A percentile compares a stretch with the other conserved stretches of the same genome.
These are phyloP conservation scores for Sporothrix luriei DNA, from an alignment of 2,329 filamentous ascomycete species.

Conservation along the genomic window DNA sequence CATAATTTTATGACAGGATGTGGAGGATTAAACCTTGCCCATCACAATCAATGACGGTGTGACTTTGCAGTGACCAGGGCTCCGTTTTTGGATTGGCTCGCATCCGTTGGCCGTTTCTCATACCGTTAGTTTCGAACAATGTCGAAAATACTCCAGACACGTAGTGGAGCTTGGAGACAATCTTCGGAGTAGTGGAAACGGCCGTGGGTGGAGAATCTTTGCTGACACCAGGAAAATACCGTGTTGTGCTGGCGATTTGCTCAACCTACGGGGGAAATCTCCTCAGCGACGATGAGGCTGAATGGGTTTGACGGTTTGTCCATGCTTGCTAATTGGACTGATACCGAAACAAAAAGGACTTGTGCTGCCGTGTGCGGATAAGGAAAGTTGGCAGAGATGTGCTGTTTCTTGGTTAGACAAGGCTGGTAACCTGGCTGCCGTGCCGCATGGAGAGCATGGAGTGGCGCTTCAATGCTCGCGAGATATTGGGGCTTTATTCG, in stretches of 20 bases:
- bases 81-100: neutral
- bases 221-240: too few species aligned
- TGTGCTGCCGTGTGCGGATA: neutral
- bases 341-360: neutral
- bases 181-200: too few species aligned
- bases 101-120: neutral
- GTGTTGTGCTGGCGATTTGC: too few species aligned
- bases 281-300: too few species aligned
- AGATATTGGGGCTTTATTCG: neutral
- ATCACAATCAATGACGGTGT: constrained; percentile 21
- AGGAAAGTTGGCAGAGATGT: neutral
- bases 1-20: neutral
- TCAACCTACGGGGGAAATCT: too few species aligned
- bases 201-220: too few species aligned
- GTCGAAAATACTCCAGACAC: too few species aligned
- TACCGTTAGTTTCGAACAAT: neutral
- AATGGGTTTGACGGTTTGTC: too few species aligned
- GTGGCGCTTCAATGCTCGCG: neutral
- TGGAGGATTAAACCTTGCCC: constrained; percentile 24
- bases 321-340: too few species aligned
- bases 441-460: neutral
- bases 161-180: too few species aligned
- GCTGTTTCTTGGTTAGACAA: neutral
- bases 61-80: neutral
- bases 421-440: neutral